phyloP scores from a whole-genome alignment of 202 grass and related monocot genomes.

The Brachypodium distachyon region DNA sequence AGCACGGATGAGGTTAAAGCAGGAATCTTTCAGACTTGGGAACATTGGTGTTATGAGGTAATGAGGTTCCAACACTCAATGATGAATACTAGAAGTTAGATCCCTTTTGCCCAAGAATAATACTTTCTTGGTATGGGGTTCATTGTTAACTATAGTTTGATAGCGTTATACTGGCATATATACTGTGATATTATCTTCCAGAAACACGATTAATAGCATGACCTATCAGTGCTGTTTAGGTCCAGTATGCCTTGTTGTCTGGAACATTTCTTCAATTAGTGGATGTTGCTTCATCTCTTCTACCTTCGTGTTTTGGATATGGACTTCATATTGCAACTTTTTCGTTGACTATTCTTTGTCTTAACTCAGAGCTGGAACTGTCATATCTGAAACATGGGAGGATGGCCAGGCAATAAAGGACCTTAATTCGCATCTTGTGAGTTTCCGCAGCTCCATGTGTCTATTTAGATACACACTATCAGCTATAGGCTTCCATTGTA shows the following conservation, averaged over 20 bases:
- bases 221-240: not conserved
- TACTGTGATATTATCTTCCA: not conserved
- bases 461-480: not conserved
- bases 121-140: not conserved
- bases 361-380: conserved; percentile 81
- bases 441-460: conserved; percentile 23
- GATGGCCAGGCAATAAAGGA: conserved; percentile 98
- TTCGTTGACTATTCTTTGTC: conserved; percentile 10
- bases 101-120: not conserved
- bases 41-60: conserved; percentile 99
- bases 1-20: conserved; percentile 76
- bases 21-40: conserved; percentile 95
- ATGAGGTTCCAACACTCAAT: not conserved
- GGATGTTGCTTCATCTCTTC: not conserved
- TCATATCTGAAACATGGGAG: conserved; percentile 98
- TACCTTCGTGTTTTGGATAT: not conserved
- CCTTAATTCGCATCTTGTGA: conserved; percentile 88
- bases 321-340: not conserved
- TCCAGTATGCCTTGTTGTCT: not conserved
- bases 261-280: too few relatives aligned
- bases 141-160: conserved; percentile 7
- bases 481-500: not conserved
- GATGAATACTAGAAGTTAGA: not conserved
- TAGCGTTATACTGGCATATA: not conserved
- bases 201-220: not conserved